These are phyloP conservation scores for Aureobasidium vineae DNA, from an alignment of 2,329 filamentous ascomycete genomes.

Conservation along the genomic window DNA sequence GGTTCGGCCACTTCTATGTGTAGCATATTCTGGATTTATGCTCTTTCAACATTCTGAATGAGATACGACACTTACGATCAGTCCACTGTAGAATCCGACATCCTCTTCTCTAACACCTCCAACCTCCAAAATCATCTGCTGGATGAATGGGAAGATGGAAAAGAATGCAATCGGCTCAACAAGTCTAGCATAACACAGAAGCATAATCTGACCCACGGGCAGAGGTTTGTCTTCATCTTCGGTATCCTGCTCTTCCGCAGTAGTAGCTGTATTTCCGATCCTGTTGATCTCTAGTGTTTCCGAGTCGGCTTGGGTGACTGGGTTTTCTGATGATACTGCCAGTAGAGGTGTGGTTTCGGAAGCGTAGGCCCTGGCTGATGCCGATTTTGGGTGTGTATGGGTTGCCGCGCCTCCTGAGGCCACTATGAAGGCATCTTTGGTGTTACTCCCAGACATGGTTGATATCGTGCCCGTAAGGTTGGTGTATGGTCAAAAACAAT, in stretches of 20 bases:
- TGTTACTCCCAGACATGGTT: neutral
- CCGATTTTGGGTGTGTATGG: neutral
- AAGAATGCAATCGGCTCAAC: constrained; percentile 82
- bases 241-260: neutral
- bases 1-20: neutral
- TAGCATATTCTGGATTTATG: neutral
- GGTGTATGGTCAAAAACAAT: neutral
- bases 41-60: too few relatives aligned
- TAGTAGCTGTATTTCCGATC: neutral
- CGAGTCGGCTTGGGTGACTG: constrained; percentile 15
- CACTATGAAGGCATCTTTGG: neutral
- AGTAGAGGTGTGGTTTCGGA: constrained; percentile 24
- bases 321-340: constrained; percentile 16
- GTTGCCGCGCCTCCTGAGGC: neutral
- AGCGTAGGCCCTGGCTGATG: neutral
- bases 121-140: constrained; percentile 69
- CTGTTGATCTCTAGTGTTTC: constrained; percentile 20
- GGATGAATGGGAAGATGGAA: constrained; percentile 77
- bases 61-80: constrained; percentile 51
- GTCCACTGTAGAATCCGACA: constrained; percentile 74
- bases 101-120: constrained; percentile 62
- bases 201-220: constrained; percentile 63
- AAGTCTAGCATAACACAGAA: constrained; percentile 70
- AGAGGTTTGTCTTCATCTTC: constrained; percentile 51
- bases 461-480: neutral